These are phyloP conservation scores for Calocybe gambosa DNA, from an alignment of 1,284 basidiomycete species.

Conservation along the genomic window DNA sequence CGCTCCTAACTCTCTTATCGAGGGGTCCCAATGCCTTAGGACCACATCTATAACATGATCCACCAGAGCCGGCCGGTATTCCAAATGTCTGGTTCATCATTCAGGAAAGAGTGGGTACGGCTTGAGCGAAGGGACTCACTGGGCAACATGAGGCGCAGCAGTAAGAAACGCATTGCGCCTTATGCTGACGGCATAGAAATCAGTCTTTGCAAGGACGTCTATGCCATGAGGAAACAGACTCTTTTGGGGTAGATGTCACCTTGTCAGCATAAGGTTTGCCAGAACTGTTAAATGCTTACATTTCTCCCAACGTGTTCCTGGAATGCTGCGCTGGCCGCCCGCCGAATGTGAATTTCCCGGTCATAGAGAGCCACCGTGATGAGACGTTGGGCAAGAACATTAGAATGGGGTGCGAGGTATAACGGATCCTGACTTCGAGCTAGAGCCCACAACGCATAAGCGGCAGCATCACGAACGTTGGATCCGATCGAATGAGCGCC, in stretches of 20 bases:
- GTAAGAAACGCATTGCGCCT: slow-evolving; percentile 78
- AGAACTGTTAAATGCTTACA: slow-evolving; percentile 40
- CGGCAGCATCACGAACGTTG: slow-evolving; percentile 90
- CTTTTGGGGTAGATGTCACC: slow-evolving; percentile 35
- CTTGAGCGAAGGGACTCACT: slow-evolving; percentile 43
- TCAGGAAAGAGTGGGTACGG: slow-evolving; percentile 2
- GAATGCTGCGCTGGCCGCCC: slow-evolving; percentile 96
- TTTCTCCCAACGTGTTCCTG: slow-evolving; percentile 96
- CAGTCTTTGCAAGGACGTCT: slow-evolving; percentile 84
- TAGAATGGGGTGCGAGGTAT: slow-evolving; percentile 58
- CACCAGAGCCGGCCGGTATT: slow-evolving; percentile 70
- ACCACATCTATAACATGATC: slow-evolving; percentile 74
- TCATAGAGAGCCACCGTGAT: slow-evolving; percentile 83
- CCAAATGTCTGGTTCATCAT: slow-evolving; percentile 41
- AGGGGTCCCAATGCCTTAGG: slow-evolving; percentile 85
- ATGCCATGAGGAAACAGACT: slow-evolving; percentile 91
- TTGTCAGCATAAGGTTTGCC: slow-evolving; percentile 13
- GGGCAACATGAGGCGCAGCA: slow-evolving; percentile 82
- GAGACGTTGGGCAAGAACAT: slow-evolving; percentile 63
- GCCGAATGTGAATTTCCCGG: slow-evolving; percentile 90
- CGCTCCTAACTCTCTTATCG: slow-evolving; percentile 79
- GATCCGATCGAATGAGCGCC: slow-evolving; percentile 92
- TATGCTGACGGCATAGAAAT: slow-evolving; percentile 92
- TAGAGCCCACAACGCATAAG: slow-evolving; percentile 94
- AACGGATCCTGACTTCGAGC: slow-evolving; percentile 69